Base-by-base conservation (phyloP, 2,329 filamentous ascomycete species). In the Hymenoscyphus fraxineus region DNA sequence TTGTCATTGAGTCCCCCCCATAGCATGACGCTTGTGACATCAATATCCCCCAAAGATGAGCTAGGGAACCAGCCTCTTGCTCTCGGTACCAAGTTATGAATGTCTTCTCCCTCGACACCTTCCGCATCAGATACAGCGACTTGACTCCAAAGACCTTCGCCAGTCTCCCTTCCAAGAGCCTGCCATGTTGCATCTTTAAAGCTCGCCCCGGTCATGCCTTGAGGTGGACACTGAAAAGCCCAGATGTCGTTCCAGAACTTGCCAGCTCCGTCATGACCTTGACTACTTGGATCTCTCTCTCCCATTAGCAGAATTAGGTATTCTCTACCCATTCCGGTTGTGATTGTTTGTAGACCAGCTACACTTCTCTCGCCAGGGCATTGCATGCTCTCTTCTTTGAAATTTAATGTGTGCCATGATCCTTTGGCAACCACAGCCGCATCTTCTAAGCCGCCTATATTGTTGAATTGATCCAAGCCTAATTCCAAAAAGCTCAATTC, bases 401-500 rank as follows among this genome's bases (percentile, higher is more conserved):
- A 76, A 32, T 78, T 68, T 61, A 86, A 77, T 31, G 78, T 83
- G 71, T 85, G 79, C 87, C 87, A 89, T 38, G 73, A 75, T 55
- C 81, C 82, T 41, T 80, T 80, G 7, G 83, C 80, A 32, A 77
- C 77, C 22, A 88, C 73, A 27, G 78, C 78, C 22, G 84, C 77
- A 69, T 87, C 84, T 38, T 80, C 80, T 57, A 75, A 77, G 56
- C 77, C 78, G 40, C 77, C 76, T 66, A 76, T 77, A 71, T 85
- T 84, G 66, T 83, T 79, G 69, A 85, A 84, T 35, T 78, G 79
- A 69, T 85, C 83, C n/a, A 87, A 77, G 19, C 77, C 81, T 10
- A 89, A 80, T 62, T 83, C 80, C 19, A 89, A 73, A 64, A 89
- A 83, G 72, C 96, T 91, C 13, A 96, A 73, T 65, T 83, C 81